Evolutionary conservation across 768 basidiomycete genomes (phyloP), one percentile per base, ranked within the genome.

Genomic region (Boletus pseudo-olivaceus): DNA sequence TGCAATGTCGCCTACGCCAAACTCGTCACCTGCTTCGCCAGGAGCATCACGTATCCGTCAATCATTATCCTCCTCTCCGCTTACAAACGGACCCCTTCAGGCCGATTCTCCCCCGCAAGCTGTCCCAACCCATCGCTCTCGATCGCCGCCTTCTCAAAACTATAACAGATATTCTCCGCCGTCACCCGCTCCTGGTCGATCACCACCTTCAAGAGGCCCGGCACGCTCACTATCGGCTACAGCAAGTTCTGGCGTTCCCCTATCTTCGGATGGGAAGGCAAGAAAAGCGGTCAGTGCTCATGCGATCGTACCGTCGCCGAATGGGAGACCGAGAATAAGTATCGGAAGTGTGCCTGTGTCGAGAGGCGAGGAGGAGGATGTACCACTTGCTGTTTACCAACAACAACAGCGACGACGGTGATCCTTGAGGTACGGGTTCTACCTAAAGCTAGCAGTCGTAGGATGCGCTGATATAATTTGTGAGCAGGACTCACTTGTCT

Each of bases 311-410:
- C 56, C 68, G 17, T 56, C 53, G 5, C 54, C 59, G 35, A 69
- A 74, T 50, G 73, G 70, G 54, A 74, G 77, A 57, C 76, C 76
- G 38, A 74, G 75, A 61, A 73, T 75, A 29, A 72, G 74, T 47
- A 27, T 58, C 8, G 67, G 63, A 35, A 75, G 79, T 49, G 67
- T 71, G n/a, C 53, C 61, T 20, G 37, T 62, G 32, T 54, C 65
- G 12, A 70, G 66, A 46, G 59, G 70, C 27, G 87, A 89, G 64
- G 89, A 91, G 63, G 90, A 92, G 65, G 90, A 92, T 64, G 73
- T 90, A 37, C 90, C 90, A 19, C 74, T 93, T 45, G 88, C 90
- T 19, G 69, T 89, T 52, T 90, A 83, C 78, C 88, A 90, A 68
- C 87, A 90, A 68, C 87, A 87, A 64, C 88, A 85, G 65, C 84